phyloP scores from a whole-genome alignment of 1,139 yeast genomes.

The Hansenula sp. region DNA sequence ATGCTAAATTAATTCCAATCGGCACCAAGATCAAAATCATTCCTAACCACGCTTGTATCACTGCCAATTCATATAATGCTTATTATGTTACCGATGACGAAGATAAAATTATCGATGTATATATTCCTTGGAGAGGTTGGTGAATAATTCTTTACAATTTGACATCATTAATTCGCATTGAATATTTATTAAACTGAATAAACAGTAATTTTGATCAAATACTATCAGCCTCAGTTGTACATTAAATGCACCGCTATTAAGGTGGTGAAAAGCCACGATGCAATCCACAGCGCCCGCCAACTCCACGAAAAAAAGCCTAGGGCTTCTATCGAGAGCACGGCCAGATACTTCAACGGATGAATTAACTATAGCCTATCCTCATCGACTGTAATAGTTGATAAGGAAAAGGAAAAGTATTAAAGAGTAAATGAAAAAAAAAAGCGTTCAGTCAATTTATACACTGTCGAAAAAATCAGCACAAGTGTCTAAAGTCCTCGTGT shows the following conservation, averaged over 20 bases:
- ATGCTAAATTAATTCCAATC: conserved; percentile 37
- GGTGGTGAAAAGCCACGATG: conserved; percentile 37
- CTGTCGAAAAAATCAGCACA: neutral
- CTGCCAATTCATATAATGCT: conserved; percentile 61
- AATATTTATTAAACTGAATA: too few species aligned
- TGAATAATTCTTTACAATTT: conserved; percentile 3
- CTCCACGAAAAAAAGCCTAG: conserved; percentile 1
- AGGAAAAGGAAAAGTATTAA: conserved; percentile 20
- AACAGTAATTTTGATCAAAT: conserved; percentile 6
- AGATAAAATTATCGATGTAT: conserved; percentile 53
- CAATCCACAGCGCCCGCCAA: conserved; percentile 35
- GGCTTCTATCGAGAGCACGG: conserved; percentile 9
- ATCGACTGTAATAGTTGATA: conserved; percentile 67
- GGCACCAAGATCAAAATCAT: conserved; percentile 53
- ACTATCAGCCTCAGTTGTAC: conserved; percentile 26
- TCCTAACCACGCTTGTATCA: conserved; percentile 76
- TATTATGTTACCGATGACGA: conserved; percentile 50
- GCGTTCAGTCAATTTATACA: neutral
- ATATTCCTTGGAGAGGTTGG: conserved; percentile 66
- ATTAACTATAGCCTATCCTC: conserved; percentile 46
- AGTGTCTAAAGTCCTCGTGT: neutral
- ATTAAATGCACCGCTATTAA: conserved; percentile 25
- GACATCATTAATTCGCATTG: too few species aligned
- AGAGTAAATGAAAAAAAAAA: neutral
- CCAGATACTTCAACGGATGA: conserved; percentile 42